phyloP scores from a whole-genome alignment of 257 asterid species.

The Striga asiatica region DNA sequence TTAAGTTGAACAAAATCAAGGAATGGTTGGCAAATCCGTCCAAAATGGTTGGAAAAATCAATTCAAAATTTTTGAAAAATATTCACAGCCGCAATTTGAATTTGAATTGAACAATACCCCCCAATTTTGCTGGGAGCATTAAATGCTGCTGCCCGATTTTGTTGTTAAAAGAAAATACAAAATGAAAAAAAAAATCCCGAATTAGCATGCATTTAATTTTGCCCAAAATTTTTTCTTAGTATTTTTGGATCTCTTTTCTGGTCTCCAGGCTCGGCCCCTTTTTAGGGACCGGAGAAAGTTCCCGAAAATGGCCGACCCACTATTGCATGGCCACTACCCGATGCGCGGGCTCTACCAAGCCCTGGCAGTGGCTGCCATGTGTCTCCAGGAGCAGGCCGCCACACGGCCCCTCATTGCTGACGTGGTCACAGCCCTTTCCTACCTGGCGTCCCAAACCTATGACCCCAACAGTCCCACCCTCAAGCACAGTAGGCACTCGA shows the following conservation, averaged over 20 bases:
- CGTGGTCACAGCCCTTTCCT: conserved; percentile 85
- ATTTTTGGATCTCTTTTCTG: not conserved
- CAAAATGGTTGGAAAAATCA: too few species aligned
- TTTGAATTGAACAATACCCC: too few species aligned
- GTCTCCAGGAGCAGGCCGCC: conserved; percentile 98
- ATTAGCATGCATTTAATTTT: too few species aligned
- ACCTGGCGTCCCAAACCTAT: conserved; percentile 80
- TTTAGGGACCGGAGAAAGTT: conserved; percentile 90
- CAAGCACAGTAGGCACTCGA: conserved; percentile 43
- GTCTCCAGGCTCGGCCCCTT: conserved; percentile 78
- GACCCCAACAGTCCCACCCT: conserved; percentile 75
- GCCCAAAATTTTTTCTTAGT: too few species aligned
- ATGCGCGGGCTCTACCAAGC: conserved; percentile 96
- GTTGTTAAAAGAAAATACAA: too few species aligned
- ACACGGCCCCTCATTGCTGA: conserved; percentile 92
- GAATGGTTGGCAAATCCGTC: too few species aligned
- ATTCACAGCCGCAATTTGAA: too few species aligned
- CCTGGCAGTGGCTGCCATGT: conserved; percentile 97
- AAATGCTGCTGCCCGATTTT: too few species aligned
- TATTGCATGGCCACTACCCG: conserved; percentile 78
- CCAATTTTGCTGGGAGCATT: too few species aligned
- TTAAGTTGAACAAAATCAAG: too few species aligned
- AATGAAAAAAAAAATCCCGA: too few species aligned
- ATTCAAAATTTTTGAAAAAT: too few species aligned
- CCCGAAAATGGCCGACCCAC: conserved; percentile 92